Percentiles rank a stretch among this genome's conserved stretches.
These are phyloP conservation scores for Dictyostelium firmibasis DNA, from an alignment of 78 protist genomes.

Conservation along the genomic window DNA sequence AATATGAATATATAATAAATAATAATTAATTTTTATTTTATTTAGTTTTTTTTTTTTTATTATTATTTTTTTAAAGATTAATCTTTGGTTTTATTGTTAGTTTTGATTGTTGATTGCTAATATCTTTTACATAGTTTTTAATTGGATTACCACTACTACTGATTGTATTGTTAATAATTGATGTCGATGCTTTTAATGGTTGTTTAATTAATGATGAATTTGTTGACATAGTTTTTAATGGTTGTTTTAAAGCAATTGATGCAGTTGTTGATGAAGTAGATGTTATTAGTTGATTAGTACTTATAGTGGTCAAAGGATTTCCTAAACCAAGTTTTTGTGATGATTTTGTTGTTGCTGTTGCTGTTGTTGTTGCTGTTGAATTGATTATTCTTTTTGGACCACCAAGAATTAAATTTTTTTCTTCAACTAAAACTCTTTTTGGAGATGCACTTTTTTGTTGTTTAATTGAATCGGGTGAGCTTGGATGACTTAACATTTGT, in stretches of 20 bases:
- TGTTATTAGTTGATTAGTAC: background rate
- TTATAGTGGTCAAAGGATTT: background rate
- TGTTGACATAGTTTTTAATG: background rate
- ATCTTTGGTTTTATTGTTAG: background rate
- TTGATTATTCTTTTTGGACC: background rate
- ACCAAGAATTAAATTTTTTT: conserved; percentile 1
- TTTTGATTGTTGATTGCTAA: background rate
- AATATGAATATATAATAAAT: background rate
- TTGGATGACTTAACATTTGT: conserved; percentile 17
- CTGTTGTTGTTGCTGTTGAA: too few relatives aligned
- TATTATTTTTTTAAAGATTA: background rate
- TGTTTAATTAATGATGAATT: background rate
- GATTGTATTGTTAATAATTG: background rate
- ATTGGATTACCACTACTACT: background rate
- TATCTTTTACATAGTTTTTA: background rate
- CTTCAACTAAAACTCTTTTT: background rate
- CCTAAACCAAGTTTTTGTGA: background rate
- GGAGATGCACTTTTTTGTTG: background rate
- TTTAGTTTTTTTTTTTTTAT: background rate
- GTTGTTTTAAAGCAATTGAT: background rate
- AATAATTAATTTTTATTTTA: background rate
- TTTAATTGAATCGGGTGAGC: background rate
- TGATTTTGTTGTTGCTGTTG: background rate
- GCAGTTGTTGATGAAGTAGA: background rate
- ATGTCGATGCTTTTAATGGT: background rate